Base-by-base conservation (phyloP, 179 eudicot species). In the Drosera spatulata region DNA sequence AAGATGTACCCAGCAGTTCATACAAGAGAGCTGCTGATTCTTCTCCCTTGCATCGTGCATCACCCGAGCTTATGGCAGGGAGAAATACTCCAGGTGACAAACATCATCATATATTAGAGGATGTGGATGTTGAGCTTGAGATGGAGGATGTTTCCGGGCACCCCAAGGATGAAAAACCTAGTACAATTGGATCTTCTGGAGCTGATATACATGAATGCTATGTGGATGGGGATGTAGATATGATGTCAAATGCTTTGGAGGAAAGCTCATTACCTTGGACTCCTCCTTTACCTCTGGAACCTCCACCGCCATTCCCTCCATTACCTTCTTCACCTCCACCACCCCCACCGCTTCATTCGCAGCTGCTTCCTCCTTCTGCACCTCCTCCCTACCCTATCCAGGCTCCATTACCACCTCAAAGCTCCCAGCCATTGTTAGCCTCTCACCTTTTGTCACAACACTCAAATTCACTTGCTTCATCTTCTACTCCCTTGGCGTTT, bases 111-210 rank as follows among this genome's bases (percentile, higher is more conserved):
- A 80, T 90, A 66, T 77, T 93, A 65, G 97, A 94, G 81, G 96
- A 86, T 57, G 99, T 94, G 67, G 99, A 94, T 77, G 99, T 93
- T 75, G 99, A 94, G 75, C 97, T 94, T 60, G 99, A 94, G 65
- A 94, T 94, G 99, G 99, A 64, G 73, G 52, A 39, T 82, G 83
- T 73, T 94, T 80, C 68, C n/a, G n/a, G n/a, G n/a, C n/a, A n/a
- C n/a, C n/a, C n/a, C n/a, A n/a, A n/a, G n/a, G n/a, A n/a, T n/a
- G 97, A 77, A 69, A 55, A 63, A 62, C 55, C 66, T 47, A 33
- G 56, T 57, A 62, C 61, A 37, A 68, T 61, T 66, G 70, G 58
- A 54, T 49, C 11, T 45, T 45, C 64, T 56, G 79, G 69, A 63
- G 64, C 61, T 53, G 73, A 58, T 56, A 55, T 58, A 4, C 67